Evolutionary conservation across 2,329 filamentous ascomycete species (phyloP).

Genomic region (Aureobasidium leucospermi): DNA sequence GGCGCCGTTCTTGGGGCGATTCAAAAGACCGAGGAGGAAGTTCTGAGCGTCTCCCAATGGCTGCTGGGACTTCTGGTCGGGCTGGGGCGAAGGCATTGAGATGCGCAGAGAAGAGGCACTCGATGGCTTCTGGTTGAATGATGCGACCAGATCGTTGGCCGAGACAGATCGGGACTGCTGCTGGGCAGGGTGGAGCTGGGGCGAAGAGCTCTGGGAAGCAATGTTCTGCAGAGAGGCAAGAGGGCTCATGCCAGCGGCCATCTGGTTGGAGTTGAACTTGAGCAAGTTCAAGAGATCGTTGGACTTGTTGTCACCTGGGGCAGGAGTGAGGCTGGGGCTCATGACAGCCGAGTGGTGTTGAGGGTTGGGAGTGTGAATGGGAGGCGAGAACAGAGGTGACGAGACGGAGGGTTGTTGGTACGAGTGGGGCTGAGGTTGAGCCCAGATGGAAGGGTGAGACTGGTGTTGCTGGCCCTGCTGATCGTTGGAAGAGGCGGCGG

Average conservation of each 20-base stretch:
- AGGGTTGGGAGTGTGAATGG: conserved; percentile 46
- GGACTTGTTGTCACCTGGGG: conserved; percentile 17
- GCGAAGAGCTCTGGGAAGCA: conserved; percentile 4
- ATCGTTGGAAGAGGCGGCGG: conserved; percentile 5
- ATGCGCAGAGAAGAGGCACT: conserved; percentile 22
- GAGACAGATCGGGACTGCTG: conserved; percentile 33
- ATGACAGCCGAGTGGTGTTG: conserved; percentile 52
- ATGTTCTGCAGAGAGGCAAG: conserved; percentile 32
- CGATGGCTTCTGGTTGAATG: conserved; percentile 43
- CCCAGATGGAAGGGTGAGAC: conserved; percentile 20
- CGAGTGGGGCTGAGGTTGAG: conserved; percentile 22
- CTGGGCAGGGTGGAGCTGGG: conserved; percentile 3
- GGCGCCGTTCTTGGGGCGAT: conserved; percentile 53
- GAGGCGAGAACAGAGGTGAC: conserved; percentile 52
- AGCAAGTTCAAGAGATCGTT: conserved; percentile 56
- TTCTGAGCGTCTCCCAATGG: conserved; percentile 64
- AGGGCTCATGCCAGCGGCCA: conserved; percentile 24
- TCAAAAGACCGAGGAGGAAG: conserved; percentile 78
- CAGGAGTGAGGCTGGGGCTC: conserved; percentile 37
- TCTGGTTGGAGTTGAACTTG: conserved; percentile 51
- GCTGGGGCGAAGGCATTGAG: conserved; percentile 17
- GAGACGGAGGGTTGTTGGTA: conserved; percentile 52
- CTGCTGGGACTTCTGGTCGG: conserved; percentile 16
- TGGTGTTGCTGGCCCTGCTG: conserved; percentile 13
- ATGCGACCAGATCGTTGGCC: conserved; percentile 51